These are phyloP conservation scores for Ogataea nitratoaversa DNA, from an alignment of 805 yeast species.

Conservation along the genomic window DNA sequence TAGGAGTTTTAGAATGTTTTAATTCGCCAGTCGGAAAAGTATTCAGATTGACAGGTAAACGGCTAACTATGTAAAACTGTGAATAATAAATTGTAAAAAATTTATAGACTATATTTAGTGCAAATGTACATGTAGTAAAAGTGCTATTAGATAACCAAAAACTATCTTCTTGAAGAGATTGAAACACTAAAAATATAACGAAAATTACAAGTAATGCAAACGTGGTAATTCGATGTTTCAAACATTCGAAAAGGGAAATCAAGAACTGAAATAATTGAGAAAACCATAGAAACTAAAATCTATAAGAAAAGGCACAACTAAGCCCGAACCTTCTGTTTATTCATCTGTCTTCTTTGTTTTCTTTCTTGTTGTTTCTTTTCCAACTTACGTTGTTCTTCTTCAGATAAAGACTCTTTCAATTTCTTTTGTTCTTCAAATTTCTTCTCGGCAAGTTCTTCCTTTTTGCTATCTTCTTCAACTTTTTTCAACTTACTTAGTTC, in stretches of 20 bases:
- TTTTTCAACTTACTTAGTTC: slow-evolving; percentile 71
- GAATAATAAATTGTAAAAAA: neutral
- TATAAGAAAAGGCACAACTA: neutral
- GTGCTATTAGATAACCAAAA: too few species aligned
- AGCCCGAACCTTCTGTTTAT: slow-evolving; percentile 50
- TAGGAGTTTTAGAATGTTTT: slow-evolving; percentile 49
- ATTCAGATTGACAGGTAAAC: slow-evolving; percentile 44
- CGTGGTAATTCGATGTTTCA: too few species aligned
- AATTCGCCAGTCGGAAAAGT: slow-evolving; percentile 52
- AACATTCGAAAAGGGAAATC: too few species aligned
- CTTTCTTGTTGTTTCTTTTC: slow-evolving; percentile 78
- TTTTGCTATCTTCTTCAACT: slow-evolving; percentile 56
- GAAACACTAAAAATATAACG: too few species aligned
- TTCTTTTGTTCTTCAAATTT: slow-evolving; percentile 66
- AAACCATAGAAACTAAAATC: neutral
- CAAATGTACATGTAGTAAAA: neutral
- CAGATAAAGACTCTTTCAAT: slow-evolving; percentile 60
- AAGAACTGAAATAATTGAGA: too few species aligned
- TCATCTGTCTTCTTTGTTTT: slow-evolving; percentile 70
- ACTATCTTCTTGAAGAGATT: too few species aligned
- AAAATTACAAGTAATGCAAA: too few species aligned
- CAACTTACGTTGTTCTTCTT: slow-evolving; percentile 74
- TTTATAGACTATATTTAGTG: neutral
- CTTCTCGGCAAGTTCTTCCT: slow-evolving; percentile 66
- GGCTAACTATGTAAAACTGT: slow-evolving; percentile 5